Conservation (phyloP, 2,329 filamentous ascomycete genomes). For the Colletotrichum euphorbiae region DNA sequence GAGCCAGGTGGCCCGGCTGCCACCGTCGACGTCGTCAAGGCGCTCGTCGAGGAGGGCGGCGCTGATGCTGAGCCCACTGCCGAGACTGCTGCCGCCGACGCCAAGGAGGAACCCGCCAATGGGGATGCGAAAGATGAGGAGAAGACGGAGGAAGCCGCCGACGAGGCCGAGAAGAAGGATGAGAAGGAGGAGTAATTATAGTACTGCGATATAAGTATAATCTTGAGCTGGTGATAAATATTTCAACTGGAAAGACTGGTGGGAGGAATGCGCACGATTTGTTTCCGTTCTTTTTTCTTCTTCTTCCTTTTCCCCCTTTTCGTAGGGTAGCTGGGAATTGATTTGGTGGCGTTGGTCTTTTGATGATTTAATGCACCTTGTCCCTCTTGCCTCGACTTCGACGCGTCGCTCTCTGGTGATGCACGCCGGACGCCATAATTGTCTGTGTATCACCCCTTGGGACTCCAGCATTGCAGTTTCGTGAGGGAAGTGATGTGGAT, state of each 20-base stretch:
- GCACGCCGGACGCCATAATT: slow-evolving; percentile 5
- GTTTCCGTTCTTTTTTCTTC: too few relatives aligned
- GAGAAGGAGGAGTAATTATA: slow-evolving; percentile 33
- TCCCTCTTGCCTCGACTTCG: not conserved
- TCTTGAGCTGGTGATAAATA: not conserved
- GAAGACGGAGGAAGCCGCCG: slow-evolving; percentile 39
- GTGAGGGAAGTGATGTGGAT: slow-evolving; percentile 31
- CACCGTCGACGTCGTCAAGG: slow-evolving; percentile 82
- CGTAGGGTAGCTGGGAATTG: slow-evolving; percentile 32
- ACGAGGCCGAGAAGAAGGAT: slow-evolving; percentile 37
- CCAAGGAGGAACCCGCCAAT: slow-evolving; percentile 46
- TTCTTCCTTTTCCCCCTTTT: slow-evolving; percentile 3
- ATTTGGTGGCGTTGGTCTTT: slow-evolving; percentile 31
- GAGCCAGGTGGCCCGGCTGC: slow-evolving; percentile 81
- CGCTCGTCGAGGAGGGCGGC: slow-evolving; percentile 65
- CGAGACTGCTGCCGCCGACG: slow-evolving; percentile 47
- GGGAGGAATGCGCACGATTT: too few relatives aligned
- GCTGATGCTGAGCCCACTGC: slow-evolving; percentile 53
- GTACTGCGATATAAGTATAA: slow-evolving; percentile 28
- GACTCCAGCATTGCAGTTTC: slow-evolving; percentile 18
- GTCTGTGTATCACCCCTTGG: slow-evolving; percentile 8
- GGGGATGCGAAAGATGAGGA: slow-evolving; percentile 44
- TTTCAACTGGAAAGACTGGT: slow-evolving; percentile 6
- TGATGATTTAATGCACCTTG: not conserved
- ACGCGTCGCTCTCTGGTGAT: not conserved